Evolutionary conservation across 768 basidiomycete species (phyloP).

Genomic region (Favolaschia claudopus): DNA sequence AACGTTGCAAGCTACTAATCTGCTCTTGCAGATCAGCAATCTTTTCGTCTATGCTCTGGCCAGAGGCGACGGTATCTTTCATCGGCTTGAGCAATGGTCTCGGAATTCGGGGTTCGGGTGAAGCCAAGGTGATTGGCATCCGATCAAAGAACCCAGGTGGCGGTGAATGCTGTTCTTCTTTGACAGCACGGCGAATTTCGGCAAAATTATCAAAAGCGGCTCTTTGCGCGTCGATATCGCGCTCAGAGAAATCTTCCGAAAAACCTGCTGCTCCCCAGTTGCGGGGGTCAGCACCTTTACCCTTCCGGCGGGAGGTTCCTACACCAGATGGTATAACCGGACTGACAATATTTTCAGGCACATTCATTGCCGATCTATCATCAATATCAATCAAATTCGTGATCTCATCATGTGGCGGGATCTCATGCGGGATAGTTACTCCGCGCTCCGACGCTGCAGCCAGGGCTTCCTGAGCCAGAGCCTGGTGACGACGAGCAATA

Average conservation of each 20-base stretch:
- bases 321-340: conserved; percentile 12
- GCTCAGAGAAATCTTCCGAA: not conserved
- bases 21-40: too few species aligned
- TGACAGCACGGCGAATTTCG: conserved; percentile 8
- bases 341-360: not conserved
- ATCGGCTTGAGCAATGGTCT: too few species aligned
- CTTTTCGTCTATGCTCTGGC: too few species aligned
- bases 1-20: too few species aligned
- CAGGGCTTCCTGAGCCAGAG: conserved; percentile 1
- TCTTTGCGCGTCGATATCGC: not conserved
- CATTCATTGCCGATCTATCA: not conserved
- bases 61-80: too few species aligned
- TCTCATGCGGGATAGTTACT: not conserved
- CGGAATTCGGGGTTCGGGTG: too few species aligned
- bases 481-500: conserved; percentile 5
- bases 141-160: too few species aligned
- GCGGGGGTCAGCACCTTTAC: conserved; percentile 10
- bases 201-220: not conserved
- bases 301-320: conserved; percentile 6
- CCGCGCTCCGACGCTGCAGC: conserved; percentile 1
- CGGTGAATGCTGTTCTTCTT: conserved; percentile 1
- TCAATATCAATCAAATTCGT: not conserved
- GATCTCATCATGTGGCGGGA: not conserved
- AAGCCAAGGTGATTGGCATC: too few species aligned
- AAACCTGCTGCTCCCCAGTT: conserved; percentile 7